These are phyloP conservation scores for Anthostomella pinea DNA, from an alignment of 2,329 filamentous ascomycete species.

Conservation along the genomic window DNA sequence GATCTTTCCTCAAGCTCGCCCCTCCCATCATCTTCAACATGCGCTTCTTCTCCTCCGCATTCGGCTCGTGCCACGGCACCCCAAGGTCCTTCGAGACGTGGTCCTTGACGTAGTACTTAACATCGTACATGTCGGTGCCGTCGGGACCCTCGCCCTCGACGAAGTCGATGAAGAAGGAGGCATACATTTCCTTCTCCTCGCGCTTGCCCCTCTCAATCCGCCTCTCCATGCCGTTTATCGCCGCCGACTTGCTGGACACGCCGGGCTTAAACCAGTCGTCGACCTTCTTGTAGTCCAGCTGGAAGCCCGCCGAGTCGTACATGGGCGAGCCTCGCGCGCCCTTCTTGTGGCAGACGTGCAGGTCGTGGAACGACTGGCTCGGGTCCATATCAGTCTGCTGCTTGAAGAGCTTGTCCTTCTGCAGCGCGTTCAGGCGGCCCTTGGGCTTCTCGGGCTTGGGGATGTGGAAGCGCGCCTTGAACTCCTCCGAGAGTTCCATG, in stretches of 20 bases:
- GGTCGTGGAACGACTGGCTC: constrained; percentile 10
- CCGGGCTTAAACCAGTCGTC: constrained; percentile 9
- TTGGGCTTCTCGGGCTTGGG: constrained; percentile 12
- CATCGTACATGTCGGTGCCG: neutral
- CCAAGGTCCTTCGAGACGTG: constrained; percentile 25
- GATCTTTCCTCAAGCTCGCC: constrained; percentile 12
- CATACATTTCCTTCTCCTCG: constrained; percentile 8
- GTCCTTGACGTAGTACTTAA: constrained; percentile 15
- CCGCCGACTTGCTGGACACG: constrained; percentile 7
- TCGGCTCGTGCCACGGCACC: constrained; percentile 17
- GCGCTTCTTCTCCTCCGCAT: constrained; percentile 15
- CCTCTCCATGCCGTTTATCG: constrained; percentile 7
- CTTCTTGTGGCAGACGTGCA: constrained; percentile 14
- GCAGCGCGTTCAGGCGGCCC: constrained; percentile 14
- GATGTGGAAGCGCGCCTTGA: constrained; percentile 15
- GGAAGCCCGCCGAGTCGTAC: constrained; percentile 19
- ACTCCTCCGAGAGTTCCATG: constrained; percentile 6
- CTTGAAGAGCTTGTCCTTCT: constrained; percentile 5
- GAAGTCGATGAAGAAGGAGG: constrained; percentile 17
- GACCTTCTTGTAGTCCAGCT: constrained; percentile 17
- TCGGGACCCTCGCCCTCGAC: constrained; percentile 6
- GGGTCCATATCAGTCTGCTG: constrained; percentile 11
- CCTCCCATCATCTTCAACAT: constrained; percentile 13
- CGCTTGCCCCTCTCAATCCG: neutral
- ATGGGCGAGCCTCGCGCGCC: constrained; percentile 14